phyloP scores from a whole-genome alignment of 768 basidiomycete species.

The Dictyophora rubrovolvata region DNA sequence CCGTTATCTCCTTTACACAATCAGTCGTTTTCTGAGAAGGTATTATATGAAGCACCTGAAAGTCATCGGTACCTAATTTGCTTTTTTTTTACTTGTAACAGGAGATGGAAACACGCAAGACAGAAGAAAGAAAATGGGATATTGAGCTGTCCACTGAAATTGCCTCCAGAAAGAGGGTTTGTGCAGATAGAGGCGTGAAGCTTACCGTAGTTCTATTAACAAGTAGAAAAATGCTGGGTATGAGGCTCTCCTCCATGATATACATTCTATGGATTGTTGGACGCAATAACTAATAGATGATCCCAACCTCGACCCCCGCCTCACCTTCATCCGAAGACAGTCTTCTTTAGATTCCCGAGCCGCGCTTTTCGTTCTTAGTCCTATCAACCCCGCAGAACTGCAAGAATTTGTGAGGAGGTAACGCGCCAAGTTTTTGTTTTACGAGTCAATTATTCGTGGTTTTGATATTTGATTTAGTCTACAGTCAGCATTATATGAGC shows the following conservation, averaged over 20 bases:
- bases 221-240: conserved; percentile 79
- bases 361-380: conserved; percentile 88
- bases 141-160: conserved; percentile 73
- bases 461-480: conserved; percentile 35
- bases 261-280: neutral
- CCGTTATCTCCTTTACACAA: conserved; percentile 36
- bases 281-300: conserved; percentile 49
- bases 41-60: neutral
- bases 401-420: conserved; percentile 83
- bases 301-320: conserved; percentile 65
- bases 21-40: conserved; percentile 2
- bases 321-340: conserved; percentile 81
- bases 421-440: neutral
- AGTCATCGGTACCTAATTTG: conserved; percentile 6
- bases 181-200: conserved; percentile 83
- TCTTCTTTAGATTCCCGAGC: conserved; percentile 87
- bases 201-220: conserved; percentile 90
- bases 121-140: conserved; percentile 66
- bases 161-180: conserved; percentile 63
- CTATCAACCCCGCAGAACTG: conserved; percentile 78
- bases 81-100: conserved; percentile 35
- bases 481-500: conserved; percentile 80
- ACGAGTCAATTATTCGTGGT: neutral
- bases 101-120: conserved; percentile 44
- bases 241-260: conserved; percentile 17